These are phyloP conservation scores for Inga oerstediana DNA, from an alignment of 306 rosid species.

Conservation along the genomic window DNA sequence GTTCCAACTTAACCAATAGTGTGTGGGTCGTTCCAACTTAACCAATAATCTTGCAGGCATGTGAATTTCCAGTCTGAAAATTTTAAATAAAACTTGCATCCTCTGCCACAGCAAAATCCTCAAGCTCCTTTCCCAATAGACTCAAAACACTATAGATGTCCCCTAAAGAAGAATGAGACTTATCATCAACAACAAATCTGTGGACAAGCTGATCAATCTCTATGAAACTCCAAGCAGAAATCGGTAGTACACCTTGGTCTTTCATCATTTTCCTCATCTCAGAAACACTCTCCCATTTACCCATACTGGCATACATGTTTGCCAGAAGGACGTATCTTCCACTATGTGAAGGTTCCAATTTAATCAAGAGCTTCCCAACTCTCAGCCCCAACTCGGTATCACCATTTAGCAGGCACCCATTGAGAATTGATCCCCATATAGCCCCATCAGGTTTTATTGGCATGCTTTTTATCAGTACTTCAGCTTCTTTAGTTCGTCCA, in stretches of 20 bases:
- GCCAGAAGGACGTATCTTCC: slow-evolving; percentile 59
- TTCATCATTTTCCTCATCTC: slow-evolving; percentile 56
- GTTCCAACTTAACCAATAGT: too few relatives aligned
- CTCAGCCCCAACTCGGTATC: slow-evolving; percentile 51
- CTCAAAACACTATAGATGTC: slow-evolving; percentile 34
- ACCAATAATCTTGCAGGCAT: background rate
- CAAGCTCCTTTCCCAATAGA: slow-evolving; percentile 38
- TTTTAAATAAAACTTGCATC: slow-evolving; percentile 16
- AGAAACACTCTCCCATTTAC: slow-evolving; percentile 50
- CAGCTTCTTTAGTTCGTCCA: slow-evolving; percentile 46
- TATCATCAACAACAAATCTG: slow-evolving; percentile 48
- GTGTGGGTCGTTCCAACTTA: too few relatives aligned
- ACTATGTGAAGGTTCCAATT: slow-evolving; percentile 53
- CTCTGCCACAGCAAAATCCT: slow-evolving; percentile 27
- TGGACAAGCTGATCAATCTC: slow-evolving; percentile 49
- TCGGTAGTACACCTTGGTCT: slow-evolving; percentile 29
- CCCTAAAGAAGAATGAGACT: slow-evolving; percentile 35
- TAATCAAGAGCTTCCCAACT: slow-evolving; percentile 51
- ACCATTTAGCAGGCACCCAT: slow-evolving; percentile 58
- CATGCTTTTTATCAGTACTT: slow-evolving; percentile 45
- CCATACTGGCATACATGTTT: slow-evolving; percentile 49
- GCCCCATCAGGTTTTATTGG: slow-evolving; percentile 43
- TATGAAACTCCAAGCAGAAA: slow-evolving; percentile 60
- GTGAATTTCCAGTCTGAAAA: background rate
- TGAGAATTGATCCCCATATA: slow-evolving; percentile 46